Percentiles rank a stretch among this genome's conserved stretches.
Conservation (phyloP, 176 grass and related monocot genomes). For the Secale cereale region DNA sequence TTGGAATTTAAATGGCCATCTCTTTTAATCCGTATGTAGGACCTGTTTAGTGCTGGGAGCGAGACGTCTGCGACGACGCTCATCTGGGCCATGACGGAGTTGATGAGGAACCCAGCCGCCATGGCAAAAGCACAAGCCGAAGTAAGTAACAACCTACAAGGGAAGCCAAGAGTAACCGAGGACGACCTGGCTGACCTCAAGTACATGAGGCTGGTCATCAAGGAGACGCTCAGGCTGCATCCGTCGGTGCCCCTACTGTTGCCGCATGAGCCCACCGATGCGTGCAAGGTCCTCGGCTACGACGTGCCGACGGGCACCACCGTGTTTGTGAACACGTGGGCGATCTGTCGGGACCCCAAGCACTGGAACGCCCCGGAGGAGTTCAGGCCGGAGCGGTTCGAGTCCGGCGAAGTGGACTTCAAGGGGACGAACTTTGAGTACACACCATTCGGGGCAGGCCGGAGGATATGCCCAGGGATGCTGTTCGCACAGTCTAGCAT, state of each 20-base stretch:
- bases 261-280: slow-evolving; percentile 4
- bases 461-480: background rate
- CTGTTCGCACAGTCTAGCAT: background rate
- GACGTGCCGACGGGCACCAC: slow-evolving; percentile 22
- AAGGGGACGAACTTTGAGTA: background rate
- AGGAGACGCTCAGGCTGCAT: slow-evolving; percentile 52
- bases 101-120: slow-evolving; percentile 12
- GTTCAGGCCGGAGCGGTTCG: slow-evolving; percentile 16
- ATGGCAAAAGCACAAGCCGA: slow-evolving; percentile 16
- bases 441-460: background rate
- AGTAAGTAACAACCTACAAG: background rate
- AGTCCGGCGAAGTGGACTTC: background rate
- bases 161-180: slow-evolving; percentile 27
- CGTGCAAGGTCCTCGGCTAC: slow-evolving; percentile 31
- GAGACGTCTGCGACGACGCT: slow-evolving; percentile 32
- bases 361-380: background rate
- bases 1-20: background rate
- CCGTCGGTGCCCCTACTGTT: background rate
- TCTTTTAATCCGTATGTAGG: background rate
- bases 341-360: background rate
- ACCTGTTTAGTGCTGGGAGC: slow-evolving; percentile 37
- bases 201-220: slow-evolving; percentile 34
- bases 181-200: slow-evolving; percentile 27
- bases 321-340: background rate
- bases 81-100: slow-evolving; percentile 43